Base-by-base conservation (phyloP, 768 basidiomycete species). In the Xerocomus brunneocitrinus region DNA sequence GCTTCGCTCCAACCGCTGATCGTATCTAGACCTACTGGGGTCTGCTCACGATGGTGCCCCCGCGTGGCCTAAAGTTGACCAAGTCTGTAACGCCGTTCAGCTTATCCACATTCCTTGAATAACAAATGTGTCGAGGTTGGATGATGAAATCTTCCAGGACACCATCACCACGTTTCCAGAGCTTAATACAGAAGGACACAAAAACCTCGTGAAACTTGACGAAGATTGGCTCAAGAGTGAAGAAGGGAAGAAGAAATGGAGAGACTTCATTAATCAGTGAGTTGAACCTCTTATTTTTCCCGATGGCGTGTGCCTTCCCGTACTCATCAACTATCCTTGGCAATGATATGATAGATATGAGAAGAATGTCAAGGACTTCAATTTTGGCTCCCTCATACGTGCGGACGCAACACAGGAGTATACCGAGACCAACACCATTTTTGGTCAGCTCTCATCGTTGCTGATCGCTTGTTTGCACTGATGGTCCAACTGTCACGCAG, bases 331-430 rank as follows among this genome's bases (percentile, higher is more conserved):
- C 30, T 12, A 34, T 13, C 38, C 19, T 39, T 9, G 38, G n/a
- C n/a, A 27, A 43, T 24, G 30, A 34, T 19, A 19, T 34, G 54
- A 35, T 30, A 91, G 91, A 54, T 97, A 95, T 73, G 89, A 95
- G 73, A 85, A 88, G 54, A 89, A 87, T 64, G 76, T 98, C 50
- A 87, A 89, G 64, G 93, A 98, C 60, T 91, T 88, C 73, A 98
- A 98, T 78, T 98, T 98, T 72, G 97, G 97, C 19, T 98, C 91
- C 2, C 76, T 99, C 59, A 87, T 99, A 58, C 82, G 97, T 47
- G 85, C 81, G 44, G 82, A 97, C 63, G 79, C 87, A 35, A 75
- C 74, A 45, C 77, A 81, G 52, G 92, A 95, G 66, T 99, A 98
- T 69, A 83, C 81, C 10, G 89, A 98, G 76, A 80, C 76, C 31